Evolutionary conservation across 768 basidiomycete genomes (phyloP).

Genomic region (Coprinellus micaceus): DNA sequence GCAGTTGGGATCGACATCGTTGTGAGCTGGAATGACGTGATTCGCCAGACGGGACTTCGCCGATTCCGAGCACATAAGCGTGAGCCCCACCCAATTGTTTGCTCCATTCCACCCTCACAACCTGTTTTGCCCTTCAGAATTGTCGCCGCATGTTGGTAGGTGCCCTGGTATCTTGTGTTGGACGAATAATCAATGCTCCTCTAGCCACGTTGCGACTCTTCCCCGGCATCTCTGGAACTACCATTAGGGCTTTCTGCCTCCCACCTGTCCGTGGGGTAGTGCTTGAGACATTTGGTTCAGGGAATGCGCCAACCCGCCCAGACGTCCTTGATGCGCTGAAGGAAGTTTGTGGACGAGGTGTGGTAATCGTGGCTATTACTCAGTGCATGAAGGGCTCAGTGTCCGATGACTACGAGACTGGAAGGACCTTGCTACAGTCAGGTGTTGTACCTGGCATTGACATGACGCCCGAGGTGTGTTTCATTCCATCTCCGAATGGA

Average conservation of each 20-base stretch:
- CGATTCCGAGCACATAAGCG: constrained; percentile 83
- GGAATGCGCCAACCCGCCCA: constrained; percentile 82
- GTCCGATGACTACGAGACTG: constrained; percentile 79
- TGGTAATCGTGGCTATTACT: constrained; percentile 87
- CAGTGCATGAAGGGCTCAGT: constrained; percentile 89
- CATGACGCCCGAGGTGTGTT: constrained; percentile 88
- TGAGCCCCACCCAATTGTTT: no score
- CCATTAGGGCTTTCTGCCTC: constrained; percentile 70
- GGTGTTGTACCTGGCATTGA: constrained; percentile 85
- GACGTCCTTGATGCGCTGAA: constrained; percentile 75
- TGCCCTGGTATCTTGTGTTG: not conserved
- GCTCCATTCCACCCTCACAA: no score
- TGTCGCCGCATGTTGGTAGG: constrained; percentile 80
- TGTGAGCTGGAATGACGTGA: constrained; percentile 85
- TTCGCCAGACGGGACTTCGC: constrained; percentile 74
- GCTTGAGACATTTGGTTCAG: constrained; percentile 88
- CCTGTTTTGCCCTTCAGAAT: constrained; percentile 40
- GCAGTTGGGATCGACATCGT: constrained; percentile 86
- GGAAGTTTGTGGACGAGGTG: constrained; percentile 77
- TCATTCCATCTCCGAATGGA: not conserved
- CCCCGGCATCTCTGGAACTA: constrained; percentile 77
- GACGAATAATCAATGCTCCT: constrained; percentile 5
- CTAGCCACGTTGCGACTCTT: constrained; percentile 82
- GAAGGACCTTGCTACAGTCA: constrained; percentile 59
- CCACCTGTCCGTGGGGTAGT: constrained; percentile 79